Base-by-base conservation (phyloP, 768 basidiomycete species). In the Collybiopsis confluens region DNA sequence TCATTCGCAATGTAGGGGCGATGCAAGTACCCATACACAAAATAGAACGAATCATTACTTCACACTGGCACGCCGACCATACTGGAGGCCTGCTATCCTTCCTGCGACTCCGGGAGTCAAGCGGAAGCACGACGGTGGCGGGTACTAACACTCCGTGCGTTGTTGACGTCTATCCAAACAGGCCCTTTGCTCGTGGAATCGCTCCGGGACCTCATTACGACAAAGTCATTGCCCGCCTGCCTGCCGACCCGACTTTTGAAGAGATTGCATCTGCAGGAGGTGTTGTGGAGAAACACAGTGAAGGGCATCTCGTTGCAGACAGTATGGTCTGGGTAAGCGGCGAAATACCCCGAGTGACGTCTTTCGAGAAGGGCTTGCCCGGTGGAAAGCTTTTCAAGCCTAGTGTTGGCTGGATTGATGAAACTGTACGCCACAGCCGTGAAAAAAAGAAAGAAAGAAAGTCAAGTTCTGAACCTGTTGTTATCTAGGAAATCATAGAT, bases 31-130 rank as follows among this genome's bases (percentile, higher is more conserved):
- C 79, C 2, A 66, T 82, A 8, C 69, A 75, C 30, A 65, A 72
- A 36, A 73, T 94, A 59, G 78, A 81, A 35, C 77, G 82, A 26
- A 71, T 92, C 38, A 71, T 90, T 33, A 77, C 82, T n/a, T 90
- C 87, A 24, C 81, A 89, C 63, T 92, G 90, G 91, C 89, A 88
- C 62, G 73, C 78, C 53, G 86, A 88, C 61, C 85, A 87, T 64
- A 83, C 86, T 1, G 85, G 89, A 15, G 87, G 90, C 9, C 74
- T 92, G 52, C 73, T 86, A 35, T 76, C 86, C 4, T 83, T 88
- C 59, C 72, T 88, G 1, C 67, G 74, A 35, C 64, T 78, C 54
- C 76, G 83, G n/a, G n/a, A n/a, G n/a, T n/a, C n/a, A n/a, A n/a
- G n/a, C 48, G 57, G 61, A 13, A 56, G 59, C 1, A 46, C 30